A percentile compares a stretch with the other conserved stretches of the same genome.
These are phyloP conservation scores for Xylaria arbuscula DNA, from an alignment of 2,329 filamentous ascomycete species.

Conservation along the genomic window DNA sequence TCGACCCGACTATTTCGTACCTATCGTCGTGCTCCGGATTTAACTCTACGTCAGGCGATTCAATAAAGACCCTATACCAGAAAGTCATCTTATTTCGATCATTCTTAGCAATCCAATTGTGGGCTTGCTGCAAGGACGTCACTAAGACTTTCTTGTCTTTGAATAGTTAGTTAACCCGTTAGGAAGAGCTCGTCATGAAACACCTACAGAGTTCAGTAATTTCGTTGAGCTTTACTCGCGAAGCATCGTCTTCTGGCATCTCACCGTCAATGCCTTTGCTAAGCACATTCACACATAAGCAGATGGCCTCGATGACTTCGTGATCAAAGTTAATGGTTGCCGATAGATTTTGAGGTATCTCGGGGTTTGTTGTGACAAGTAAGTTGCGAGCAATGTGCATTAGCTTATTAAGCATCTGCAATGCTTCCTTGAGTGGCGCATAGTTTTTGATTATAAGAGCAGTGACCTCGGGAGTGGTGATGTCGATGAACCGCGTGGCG, in stretches of 20 bases:
- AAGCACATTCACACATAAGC: constrained; percentile 73
- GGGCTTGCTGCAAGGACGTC: constrained; percentile 72
- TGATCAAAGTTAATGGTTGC: constrained; percentile 73
- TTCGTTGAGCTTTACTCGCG: constrained; percentile 68
- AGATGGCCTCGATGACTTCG: constrained; percentile 73
- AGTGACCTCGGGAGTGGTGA: constrained; percentile 71
- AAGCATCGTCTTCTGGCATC: constrained; percentile 66
- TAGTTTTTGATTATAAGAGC: constrained; percentile 72
- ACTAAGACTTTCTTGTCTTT: constrained; percentile 74
- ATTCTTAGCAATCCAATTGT: constrained; percentile 77
- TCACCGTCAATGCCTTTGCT: constrained; percentile 75
- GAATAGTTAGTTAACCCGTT: constrained; percentile 20
- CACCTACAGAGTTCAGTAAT: constrained; percentile 72
- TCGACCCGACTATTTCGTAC: constrained; percentile 63
- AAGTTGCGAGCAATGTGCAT: constrained; percentile 75
- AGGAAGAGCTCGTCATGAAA: neutral
- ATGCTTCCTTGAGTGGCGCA: constrained; percentile 68
- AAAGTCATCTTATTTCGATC: constrained; percentile 77
- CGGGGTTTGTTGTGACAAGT: constrained; percentile 71
- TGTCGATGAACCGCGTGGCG: constrained; percentile 61
- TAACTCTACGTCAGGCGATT: constrained; percentile 59
- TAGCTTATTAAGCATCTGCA: constrained; percentile 72
- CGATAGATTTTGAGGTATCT: constrained; percentile 73
- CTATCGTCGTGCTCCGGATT: constrained; percentile 59
- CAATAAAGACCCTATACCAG: constrained; percentile 74